Evolutionary conservation across 768 basidiomycete species (phyloP), one percentile per base, ranked within the genome.

Genomic region (Hortiboletus flavorubellus): DNA sequence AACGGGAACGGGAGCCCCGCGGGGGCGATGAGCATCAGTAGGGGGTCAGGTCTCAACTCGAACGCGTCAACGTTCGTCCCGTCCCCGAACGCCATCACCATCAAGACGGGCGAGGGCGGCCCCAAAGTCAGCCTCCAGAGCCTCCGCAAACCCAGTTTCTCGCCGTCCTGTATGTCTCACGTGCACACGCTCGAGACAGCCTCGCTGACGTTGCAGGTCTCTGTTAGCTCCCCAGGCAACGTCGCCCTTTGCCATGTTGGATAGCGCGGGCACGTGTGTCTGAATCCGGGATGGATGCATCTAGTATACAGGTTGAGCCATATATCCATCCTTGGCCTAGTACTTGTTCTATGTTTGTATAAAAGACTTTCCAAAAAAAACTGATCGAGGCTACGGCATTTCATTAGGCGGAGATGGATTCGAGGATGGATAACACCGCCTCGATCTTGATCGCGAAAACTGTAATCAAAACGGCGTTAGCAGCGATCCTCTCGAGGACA

Each of bases 21-120:
- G 26, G 26, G 4, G 26, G 26, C 26, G 26, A 26, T 26, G 26
- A 26, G 26, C 26, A 4, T 8, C 26, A 12, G 16, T 3, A 61
- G 37, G 11, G 42, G n/a, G 0, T 4, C 48, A 1, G 61, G 45
- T 1, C 60, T 70, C 39, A 70, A 64, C 54, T 52, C 60, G 47
- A 64, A 57, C 53, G 68, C 68, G 18, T 54, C 55, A 3, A 14
- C 70, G 49, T 70, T 70, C 33, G 30, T 70, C 4, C 68, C 70
- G 1, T 50, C 52, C 15, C 16, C 49, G 18, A 51, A 39, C 1
- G 15, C 47, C 14, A 62, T 71, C 41, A 50, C 62, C 5, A 56
- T 68, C 59, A 70, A 66, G 21, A 60, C 66, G 0, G 31, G 43
- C 33, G 66, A 68, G 0, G 62, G 64, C 8, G 62, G 64, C 8